Evolutionary conservation across 2,329 filamentous ascomycete genomes (phyloP).

Genomic region (Diaporthe ilicicola): DNA sequence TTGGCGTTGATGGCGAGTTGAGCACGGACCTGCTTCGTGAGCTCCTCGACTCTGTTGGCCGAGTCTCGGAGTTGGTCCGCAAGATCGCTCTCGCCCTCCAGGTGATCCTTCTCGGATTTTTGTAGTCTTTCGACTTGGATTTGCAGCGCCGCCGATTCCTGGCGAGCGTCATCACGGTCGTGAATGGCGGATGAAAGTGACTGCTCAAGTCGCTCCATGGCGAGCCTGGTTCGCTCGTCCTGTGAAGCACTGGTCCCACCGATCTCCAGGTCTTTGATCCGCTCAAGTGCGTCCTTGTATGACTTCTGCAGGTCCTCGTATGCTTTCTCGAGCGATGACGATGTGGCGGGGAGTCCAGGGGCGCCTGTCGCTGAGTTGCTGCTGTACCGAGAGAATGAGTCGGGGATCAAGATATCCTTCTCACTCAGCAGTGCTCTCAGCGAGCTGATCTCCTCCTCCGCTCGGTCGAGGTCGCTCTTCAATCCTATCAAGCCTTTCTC

Average conservation of each 20-base stretch:
- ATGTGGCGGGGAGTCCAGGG: conserved; percentile 63
- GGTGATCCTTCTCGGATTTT: conserved; percentile 61
- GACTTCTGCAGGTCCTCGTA: conserved; percentile 80
- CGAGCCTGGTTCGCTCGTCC: conserved; percentile 69
- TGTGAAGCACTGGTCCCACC: conserved; percentile 44
- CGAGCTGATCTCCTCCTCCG: conserved; percentile 90
- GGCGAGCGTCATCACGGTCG: conserved; percentile 76
- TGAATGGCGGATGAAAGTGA: conserved; percentile 74
- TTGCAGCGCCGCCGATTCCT: conserved; percentile 70
- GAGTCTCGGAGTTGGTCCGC: conserved; percentile 77
- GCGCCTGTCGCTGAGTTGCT: conserved; percentile 47
- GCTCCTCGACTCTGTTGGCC: conserved; percentile 79
- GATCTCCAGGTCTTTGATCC: conserved; percentile 71
- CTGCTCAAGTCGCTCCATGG: conserved; percentile 71
- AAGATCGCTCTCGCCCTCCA: conserved; percentile 70
- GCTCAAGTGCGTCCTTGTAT: conserved; percentile 71
- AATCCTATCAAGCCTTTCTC: conserved; percentile 88
- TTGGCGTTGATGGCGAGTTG: conserved; percentile 82
- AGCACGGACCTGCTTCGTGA: conserved; percentile 80
- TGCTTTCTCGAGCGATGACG: conserved; percentile 75
- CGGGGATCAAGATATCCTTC: conserved; percentile 80
- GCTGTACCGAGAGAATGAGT: conserved; percentile 57
- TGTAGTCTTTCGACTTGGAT: conserved; percentile 68
- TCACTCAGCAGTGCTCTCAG: conserved; percentile 81
- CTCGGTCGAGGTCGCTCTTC: conserved; percentile 96